Base-by-base conservation (phyloP, 2,329 filamentous ascomycete species). In the Lecanosticta acicola region DNA sequence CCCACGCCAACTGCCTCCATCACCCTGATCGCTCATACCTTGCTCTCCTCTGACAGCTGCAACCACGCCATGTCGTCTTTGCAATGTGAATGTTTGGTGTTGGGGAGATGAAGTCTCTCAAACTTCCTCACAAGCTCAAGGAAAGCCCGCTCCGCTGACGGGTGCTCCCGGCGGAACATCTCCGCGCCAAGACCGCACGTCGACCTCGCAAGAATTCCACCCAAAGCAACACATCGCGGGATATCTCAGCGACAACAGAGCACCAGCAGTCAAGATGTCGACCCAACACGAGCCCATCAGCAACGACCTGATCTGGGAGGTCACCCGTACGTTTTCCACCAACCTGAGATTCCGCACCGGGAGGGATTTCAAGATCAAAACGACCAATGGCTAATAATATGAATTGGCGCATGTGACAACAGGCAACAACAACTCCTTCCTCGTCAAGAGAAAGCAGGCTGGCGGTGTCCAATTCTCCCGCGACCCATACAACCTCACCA, bases 1-100 rank as follows among this genome's bases (percentile, higher is more conserved):
- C 42, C 39, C 18, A n/a, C 35, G 32, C 34, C 19, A 34, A 9
- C 14, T 29, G 57, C 42, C 19, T n/a, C 41, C 32, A 3, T 35
- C 32, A 36, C 38, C 26, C 4, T 26, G 14, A 21, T 43, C 29
- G 39, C 67, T 7, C 11, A 57, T 66, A 94, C 91, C 85, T 97
- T 97, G 66, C 90, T 89, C 76, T 98, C 93, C 73, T 98, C 93
- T 41, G 93, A 97, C 58, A 97, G 83, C 59, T 77, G 76, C 63
- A 80, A 43, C 54, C 56, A 55, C 39, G 62, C 57, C 56, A 64
- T 61, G 39, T 14, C 56, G 38, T 33, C 19, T 33, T 9, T 45
- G 4, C 39, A 20, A 17, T 52, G 19, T 29, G 21, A 16, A 29
- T 13, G 24, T 41, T 37, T 29, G 13, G 17, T 40, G 14, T 3